Percentiles rank a stretch among this genome's conserved stretches.
Evolutionary conservation across 2,329 filamentous ascomycete species (phyloP).

Genomic region (Erysiphe neolycopersici): DNA sequence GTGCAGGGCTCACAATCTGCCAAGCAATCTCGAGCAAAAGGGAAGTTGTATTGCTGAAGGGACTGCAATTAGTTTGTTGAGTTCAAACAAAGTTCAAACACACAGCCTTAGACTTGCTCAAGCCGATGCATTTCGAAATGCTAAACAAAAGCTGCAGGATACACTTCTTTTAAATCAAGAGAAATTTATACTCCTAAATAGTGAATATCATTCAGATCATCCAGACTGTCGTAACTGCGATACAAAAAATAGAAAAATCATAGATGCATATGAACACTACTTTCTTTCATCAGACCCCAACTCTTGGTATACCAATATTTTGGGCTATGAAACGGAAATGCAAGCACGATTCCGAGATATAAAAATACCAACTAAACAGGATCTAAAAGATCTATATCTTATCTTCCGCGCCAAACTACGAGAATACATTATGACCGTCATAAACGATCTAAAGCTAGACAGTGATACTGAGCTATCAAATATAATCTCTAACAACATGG

Average conservation of each 20-base stretch:
- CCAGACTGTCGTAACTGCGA: constrained; percentile 8
- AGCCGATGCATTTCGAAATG: constrained; percentile 6
- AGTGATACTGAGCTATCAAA: constrained; percentile 1
- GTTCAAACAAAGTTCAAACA: neutral
- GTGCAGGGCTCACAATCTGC: too few species aligned
- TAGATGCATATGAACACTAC: constrained; percentile 9
- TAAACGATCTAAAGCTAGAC: constrained; percentile 3
- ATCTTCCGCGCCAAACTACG: constrained; percentile 6
- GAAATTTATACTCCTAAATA: constrained; percentile 3
- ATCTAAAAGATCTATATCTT: constrained; percentile 7
- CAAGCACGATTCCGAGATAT: constrained; percentile 6
- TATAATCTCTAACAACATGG: constrained; percentile 3
- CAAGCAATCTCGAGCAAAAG: too few species aligned
- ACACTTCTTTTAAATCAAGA: constrained; percentile 5
- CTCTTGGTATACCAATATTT: constrained; percentile 6
- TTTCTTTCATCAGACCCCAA: constrained; percentile 8
- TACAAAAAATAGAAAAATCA: constrained; percentile 6
- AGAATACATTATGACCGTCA: constrained; percentile 7
- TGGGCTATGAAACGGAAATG: constrained; percentile 5
- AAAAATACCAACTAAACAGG: constrained; percentile 1
- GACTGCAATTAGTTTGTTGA: neutral
- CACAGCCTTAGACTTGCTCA: constrained; percentile 6
- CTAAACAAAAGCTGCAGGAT: constrained; percentile 5
- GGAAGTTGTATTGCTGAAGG: too few species aligned
- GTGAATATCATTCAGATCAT: constrained; percentile 6